A percentile compares a stretch with the other conserved stretches of the same genome.
These are phyloP conservation scores for Schwanniomyces vanrijiae DNA, from an alignment of 805 yeast species.

Conservation along the genomic window DNA sequence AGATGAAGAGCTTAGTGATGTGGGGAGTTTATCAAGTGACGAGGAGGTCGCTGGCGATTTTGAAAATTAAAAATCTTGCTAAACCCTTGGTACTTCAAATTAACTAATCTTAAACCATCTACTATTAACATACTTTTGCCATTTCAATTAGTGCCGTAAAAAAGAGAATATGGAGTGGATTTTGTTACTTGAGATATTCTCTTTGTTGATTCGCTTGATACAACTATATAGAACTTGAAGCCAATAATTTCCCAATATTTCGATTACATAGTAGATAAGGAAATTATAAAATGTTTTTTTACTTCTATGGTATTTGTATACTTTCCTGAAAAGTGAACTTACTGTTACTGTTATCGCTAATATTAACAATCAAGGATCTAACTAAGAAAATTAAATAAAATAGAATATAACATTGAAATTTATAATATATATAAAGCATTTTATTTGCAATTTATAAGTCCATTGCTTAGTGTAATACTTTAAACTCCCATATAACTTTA, in stretches of 20 bases:
- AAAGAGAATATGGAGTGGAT: background rate
- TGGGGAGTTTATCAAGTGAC: conserved; percentile 50
- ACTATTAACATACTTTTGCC: too few relatives aligned
- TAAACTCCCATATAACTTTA: too few relatives aligned
- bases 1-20: conserved; percentile 46
- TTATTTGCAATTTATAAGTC: too few relatives aligned
- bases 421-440: too few relatives aligned
- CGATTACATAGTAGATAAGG: conserved; percentile 3
- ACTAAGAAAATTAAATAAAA: too few relatives aligned
- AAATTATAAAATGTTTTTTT: background rate
- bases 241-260: background rate
- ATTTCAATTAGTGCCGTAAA: background rate
- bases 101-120: background rate
- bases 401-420: too few relatives aligned
- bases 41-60: conserved; percentile 43
- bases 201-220: background rate
- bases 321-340: background rate
- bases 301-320: background rate
- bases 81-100: too few relatives aligned
- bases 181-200: background rate
- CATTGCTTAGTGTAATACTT: too few relatives aligned
- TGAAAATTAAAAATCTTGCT: conserved; percentile 12
- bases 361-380: too few relatives aligned
- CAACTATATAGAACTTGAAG: conserved; percentile 1
- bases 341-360: too few relatives aligned